Conservation (phyloP, 148 eudicot species). For the Silene conica region DNA sequence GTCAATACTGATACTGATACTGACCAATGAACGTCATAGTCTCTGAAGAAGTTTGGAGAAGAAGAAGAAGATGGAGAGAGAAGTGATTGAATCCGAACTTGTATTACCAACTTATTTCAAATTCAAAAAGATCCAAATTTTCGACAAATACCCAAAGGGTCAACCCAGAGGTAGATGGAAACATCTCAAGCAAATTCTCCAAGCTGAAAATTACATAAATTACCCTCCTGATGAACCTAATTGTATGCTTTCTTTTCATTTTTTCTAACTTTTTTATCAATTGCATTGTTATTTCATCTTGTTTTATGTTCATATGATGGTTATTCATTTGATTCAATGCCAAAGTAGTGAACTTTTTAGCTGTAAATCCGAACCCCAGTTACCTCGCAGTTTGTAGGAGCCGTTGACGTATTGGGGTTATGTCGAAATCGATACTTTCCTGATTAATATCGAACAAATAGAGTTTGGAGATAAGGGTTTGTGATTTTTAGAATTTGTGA, state of each 20-base stretch:
- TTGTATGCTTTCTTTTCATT: slow-evolving; percentile 40
- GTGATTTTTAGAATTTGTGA: neutral
- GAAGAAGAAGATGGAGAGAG: slow-evolving; percentile 57
- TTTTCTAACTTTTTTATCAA: neutral
- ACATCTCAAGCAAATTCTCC: slow-evolving; percentile 91
- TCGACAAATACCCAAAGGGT: slow-evolving; percentile 90
- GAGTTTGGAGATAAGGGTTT: neutral
- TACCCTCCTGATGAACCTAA: slow-evolving; percentile 68
- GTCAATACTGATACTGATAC: too few species aligned
- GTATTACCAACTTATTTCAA: slow-evolving; percentile 65
- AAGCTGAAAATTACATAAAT: slow-evolving; percentile 69
- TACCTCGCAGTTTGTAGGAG: too few species aligned
- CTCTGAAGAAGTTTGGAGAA: neutral
- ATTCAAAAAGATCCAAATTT: slow-evolving; percentile 83
- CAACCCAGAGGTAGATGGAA: slow-evolving; percentile 90
- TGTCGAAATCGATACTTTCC: neutral
- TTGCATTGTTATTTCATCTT: neutral
- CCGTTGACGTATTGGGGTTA: neutral
- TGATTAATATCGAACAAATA: too few species aligned
- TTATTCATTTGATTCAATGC: too few species aligned
- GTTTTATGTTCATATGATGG: too few species aligned
- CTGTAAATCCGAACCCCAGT: neutral
- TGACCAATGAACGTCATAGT: too few species aligned
- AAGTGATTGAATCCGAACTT: slow-evolving; percentile 71
- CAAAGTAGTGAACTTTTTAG: neutral